Conservation (phyloP, 805 yeast genomes). For the Komagataella pastoris region DNA sequence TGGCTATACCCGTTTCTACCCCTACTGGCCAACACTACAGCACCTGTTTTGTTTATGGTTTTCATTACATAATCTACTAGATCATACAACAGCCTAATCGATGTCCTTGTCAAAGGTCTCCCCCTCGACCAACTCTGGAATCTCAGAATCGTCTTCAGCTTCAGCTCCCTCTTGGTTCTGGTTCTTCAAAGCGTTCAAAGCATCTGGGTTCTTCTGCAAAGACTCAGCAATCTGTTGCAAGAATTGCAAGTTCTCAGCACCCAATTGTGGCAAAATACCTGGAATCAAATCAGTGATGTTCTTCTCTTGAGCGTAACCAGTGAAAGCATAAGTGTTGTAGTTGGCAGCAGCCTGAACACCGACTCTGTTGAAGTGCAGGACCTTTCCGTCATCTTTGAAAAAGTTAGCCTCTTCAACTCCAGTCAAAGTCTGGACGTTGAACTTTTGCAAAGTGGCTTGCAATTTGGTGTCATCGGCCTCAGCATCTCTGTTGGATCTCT, state of each 20-base stretch:
- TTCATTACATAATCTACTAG: not conserved
- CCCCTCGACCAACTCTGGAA: slow-evolving; percentile 77
- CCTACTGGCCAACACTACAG: not conserved
- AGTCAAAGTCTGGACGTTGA: slow-evolving; percentile 79
- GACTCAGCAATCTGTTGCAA: slow-evolving; percentile 84
- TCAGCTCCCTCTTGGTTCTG: slow-evolving; percentile 14
- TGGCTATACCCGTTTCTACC: no score
- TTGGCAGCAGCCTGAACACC: slow-evolving; percentile 90
- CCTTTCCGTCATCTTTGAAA: slow-evolving; percentile 94
- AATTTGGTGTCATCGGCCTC: slow-evolving; percentile 87
- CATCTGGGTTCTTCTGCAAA: slow-evolving; percentile 45
- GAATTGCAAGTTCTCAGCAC: slow-evolving; percentile 87
- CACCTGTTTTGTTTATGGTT: not conserved
- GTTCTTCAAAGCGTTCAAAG: slow-evolving; percentile 16
- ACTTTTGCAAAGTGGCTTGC: slow-evolving; percentile 77
- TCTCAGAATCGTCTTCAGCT: slow-evolving; percentile 44
- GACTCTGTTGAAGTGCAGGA: slow-evolving; percentile 90
- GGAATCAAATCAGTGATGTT: slow-evolving; percentile 86
- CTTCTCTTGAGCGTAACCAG: slow-evolving; percentile 92
- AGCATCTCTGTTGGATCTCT: slow-evolving; percentile 50
- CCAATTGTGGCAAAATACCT: slow-evolving; percentile 88
- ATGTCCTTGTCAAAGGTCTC: slow-evolving; percentile 65
- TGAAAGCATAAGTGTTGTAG: slow-evolving; percentile 86
- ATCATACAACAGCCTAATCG: slow-evolving; percentile 6
- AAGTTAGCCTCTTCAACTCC: slow-evolving; percentile 95